Base-by-base conservation (phyloP, 345 rosid genomes). In the Leavenworthia alabamica region DNA sequence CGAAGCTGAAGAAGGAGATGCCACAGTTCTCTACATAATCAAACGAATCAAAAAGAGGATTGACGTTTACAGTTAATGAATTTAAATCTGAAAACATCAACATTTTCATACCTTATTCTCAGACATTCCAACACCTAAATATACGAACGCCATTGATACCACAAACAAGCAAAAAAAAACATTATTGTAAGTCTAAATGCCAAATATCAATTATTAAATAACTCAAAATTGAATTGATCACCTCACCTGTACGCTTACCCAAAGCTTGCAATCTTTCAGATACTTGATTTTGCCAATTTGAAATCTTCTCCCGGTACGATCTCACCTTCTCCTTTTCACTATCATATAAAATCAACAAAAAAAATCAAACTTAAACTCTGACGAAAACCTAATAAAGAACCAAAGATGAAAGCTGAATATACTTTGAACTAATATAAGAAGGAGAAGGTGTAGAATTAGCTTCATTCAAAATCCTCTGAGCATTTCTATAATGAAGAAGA, bases 251-350 rank as follows among this genome's bases (percentile, higher is more conserved):
- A 45, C 96, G 81, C 64, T 68, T 73, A 71, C 73, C 53, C 35
- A 92, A 57, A 69, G 72, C 80, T 77, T 79, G 93, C 62, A 92
- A 73, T 66, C 98, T 86, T 39, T 86, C 98, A 1, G 93, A 78
- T 40, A 89, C 95, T 70, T 89, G 90, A 58, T 76, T 76, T 73
- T 89, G 93, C 98, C 98, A 92, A 28, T 89, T 83, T 0, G 89
- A 82, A 73, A 92, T 92, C 77, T 89, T 92, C 55, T 89, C 85
- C 56, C 96, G 69, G 61, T 88, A 81, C 11, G 86, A 82, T 70
- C 78, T 92, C 54, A 86, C 90, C 75, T 86, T 92, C 76, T 81
- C 95, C 61, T 74, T 76, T 67, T 88, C 98, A 51, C 98, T 88
- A 63, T 28, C 60, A 50, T 26, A 68, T 53, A 59, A 36, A 26